Evolutionary conservation across 495 filamentous ascomycete genomes (phyloP).

Genomic region (Talaromyces liani): DNA sequence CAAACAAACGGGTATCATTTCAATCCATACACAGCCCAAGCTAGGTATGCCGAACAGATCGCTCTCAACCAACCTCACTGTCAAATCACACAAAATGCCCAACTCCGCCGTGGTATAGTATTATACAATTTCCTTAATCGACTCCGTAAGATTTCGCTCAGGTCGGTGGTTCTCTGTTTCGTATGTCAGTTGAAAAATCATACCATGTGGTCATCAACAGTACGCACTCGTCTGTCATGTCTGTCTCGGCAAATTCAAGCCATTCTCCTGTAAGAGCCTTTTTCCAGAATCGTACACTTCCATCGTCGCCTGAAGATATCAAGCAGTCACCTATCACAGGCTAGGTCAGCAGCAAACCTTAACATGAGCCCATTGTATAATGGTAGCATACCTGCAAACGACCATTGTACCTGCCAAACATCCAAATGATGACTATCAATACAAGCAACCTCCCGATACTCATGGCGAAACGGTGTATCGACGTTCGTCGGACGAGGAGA

Average conservation of each 20-base stretch:
- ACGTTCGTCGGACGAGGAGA: slow-evolving; percentile 25
- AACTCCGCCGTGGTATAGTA: not conserved
- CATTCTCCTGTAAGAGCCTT: slow-evolving; percentile 39
- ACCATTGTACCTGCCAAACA: slow-evolving; percentile 43
- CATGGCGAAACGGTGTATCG: slow-evolving; percentile 36
- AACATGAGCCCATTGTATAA: not conserved
- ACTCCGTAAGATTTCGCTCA: not conserved
- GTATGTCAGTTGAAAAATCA: slow-evolving; percentile 15
- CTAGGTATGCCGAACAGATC: not conserved
- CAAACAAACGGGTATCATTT: not conserved
- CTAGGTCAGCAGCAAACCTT: not conserved
- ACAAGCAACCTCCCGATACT: slow-evolving; percentile 37
- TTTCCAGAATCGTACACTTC: slow-evolving; percentile 45
- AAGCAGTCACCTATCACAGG: slow-evolving; percentile 35
- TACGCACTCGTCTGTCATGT: slow-evolving; percentile 29
- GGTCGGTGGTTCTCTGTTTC: slow-evolving; percentile 6
- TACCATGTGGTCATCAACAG: not conserved
- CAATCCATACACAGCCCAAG: not conserved
- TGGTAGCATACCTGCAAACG: slow-evolving; percentile 32
- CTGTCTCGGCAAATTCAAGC: slow-evolving; percentile 44
- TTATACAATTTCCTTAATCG: not conserved
- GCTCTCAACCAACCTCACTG: not conserved
- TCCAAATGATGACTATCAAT: slow-evolving; percentile 43
- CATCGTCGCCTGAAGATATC: slow-evolving; percentile 43
- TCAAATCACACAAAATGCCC: not conserved